Percentiles rank a stretch among this genome's conserved stretches.
Evolutionary conservation across 2,329 filamentous ascomycete species (phyloP).

Genomic region (Fusarium dimerum): DNA sequence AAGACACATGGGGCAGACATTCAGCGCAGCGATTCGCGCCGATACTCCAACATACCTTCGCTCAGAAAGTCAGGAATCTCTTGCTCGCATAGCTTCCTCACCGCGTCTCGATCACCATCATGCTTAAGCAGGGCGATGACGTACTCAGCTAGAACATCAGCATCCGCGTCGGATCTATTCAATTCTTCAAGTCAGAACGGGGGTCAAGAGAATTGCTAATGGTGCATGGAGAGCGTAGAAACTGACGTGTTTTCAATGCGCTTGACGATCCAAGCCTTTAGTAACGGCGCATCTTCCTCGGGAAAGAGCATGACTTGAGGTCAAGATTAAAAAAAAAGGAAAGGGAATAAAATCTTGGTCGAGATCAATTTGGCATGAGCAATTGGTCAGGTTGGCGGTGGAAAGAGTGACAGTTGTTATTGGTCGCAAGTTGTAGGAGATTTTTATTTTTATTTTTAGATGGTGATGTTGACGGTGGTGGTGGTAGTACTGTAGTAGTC

Average conservation of each 20-base stretch:
- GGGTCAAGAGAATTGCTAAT: constrained; percentile 3
- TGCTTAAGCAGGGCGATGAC: constrained; percentile 76
- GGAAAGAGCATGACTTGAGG: constrained; percentile 56
- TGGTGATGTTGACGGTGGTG: no score
- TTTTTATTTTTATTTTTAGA: no score
- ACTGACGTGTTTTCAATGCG: constrained; percentile 73
- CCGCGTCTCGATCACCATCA: constrained; percentile 64
- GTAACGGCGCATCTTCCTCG: constrained; percentile 60
- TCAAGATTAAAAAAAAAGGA: background rate
- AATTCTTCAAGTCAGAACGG: constrained; percentile 7
- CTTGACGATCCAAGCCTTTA: constrained; percentile 79
- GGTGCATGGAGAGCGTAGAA: constrained; percentile 7
- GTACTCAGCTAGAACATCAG: constrained; percentile 81
- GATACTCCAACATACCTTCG: constrained; percentile 47
- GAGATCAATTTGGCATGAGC: background rate
- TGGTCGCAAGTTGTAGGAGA: no score
- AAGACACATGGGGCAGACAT: background rate
- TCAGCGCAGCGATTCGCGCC: background rate
- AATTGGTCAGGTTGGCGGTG: background rate
- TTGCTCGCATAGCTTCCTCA: constrained; percentile 67
- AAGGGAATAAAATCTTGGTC: constrained; percentile 5
- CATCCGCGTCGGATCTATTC: constrained; percentile 73
- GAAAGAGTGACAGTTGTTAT: no score
- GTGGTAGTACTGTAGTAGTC: no score
- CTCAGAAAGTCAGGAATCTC: constrained; percentile 76